Base-by-base conservation (phyloP, 257 asterid species). In the Solanum appendiculatum region DNA sequence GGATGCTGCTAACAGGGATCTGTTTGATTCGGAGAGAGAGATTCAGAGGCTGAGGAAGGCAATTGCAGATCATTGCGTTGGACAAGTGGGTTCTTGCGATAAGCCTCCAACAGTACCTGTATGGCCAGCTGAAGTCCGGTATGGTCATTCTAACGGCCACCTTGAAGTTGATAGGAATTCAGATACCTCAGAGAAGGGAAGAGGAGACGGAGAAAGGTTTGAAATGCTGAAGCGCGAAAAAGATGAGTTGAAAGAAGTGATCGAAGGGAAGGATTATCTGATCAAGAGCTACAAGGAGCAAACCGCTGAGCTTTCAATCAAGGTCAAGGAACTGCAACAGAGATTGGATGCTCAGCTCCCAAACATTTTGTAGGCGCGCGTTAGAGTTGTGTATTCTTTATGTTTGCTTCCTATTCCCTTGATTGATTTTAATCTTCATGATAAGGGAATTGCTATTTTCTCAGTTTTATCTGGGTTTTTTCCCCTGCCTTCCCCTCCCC, bases 271-370 rank as follows among this genome's bases (percentile, higher is more conserved):
- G 88, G 96, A 97, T 87, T 97, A 94, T 92, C 90, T 95, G 91
- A 89, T 97, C 89, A 95, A 90, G 87, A 97, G 90, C 91, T 97
- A 97, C 89, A 95, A 95, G 93, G 98, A 93, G 89, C 99, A 97
- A 86, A 97, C 93, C 86, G 83, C 89, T 6, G 98, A 96, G 94
- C 94, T 96, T 80, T 93, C 98, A 2, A 12, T 89, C 87, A 95
- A 94, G 94, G 88, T 97, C 82, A 93, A 92, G 89, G 98, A 95
- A 86, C 85, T 96, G 92, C 98, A 97, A 89, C 93, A 91, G 87
- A 93, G 95, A 90, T 86, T 97, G 93, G 98, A 94, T 87, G 95
- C 98, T 58, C 98, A 94, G 86, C 93, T 95, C 87, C 98, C 96
- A 58, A 94, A 90, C 89, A 94, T 95, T 85, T 91, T 97, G 93